Conservation (phyloP, 257 asterid species). For the Solanum commersonii region DNA sequence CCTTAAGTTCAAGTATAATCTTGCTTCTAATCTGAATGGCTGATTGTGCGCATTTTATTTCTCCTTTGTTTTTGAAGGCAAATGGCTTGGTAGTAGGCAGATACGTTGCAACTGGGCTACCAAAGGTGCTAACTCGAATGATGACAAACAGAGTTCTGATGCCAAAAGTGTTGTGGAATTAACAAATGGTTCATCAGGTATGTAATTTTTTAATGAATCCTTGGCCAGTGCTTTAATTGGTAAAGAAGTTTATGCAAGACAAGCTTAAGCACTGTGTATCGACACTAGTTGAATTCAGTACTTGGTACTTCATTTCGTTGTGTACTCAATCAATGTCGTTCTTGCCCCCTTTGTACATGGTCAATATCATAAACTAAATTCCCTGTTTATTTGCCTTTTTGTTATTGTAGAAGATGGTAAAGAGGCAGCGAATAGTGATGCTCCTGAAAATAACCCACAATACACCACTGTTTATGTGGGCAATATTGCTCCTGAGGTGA, state of each 20-base stretch:
- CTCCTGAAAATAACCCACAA: conserved; percentile 87
- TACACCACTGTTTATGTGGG: conserved; percentile 90
- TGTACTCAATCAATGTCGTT: not conserved
- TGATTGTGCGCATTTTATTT: not conserved
- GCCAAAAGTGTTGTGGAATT: conserved; percentile 77
- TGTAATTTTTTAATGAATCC: not conserved
- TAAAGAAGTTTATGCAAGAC: not conserved
- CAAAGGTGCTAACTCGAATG: conserved; percentile 69
- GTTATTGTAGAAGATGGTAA: conserved; percentile 65
- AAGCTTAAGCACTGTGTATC: not conserved
- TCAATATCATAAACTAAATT: not conserved
- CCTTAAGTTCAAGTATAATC: not conserved
- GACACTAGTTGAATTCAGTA: not conserved
- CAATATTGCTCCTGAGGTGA: conserved; percentile 89
- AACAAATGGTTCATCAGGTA: conserved; percentile 68
- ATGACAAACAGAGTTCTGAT: conserved; percentile 68
- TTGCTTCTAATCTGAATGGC: not conserved
- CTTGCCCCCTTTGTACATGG: not conserved
- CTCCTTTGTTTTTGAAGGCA: conserved; percentile 32
- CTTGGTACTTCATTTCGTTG: not conserved
- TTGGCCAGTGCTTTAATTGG: not conserved
- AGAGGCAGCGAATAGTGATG: conserved; percentile 58
- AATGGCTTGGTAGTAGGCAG: conserved; percentile 95
- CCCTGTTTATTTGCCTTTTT: not conserved
- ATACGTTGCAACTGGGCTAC: conserved; percentile 97